Base-by-base conservation (phyloP, 805 yeast species). In the Yamadazyma nakazawae region DNA sequence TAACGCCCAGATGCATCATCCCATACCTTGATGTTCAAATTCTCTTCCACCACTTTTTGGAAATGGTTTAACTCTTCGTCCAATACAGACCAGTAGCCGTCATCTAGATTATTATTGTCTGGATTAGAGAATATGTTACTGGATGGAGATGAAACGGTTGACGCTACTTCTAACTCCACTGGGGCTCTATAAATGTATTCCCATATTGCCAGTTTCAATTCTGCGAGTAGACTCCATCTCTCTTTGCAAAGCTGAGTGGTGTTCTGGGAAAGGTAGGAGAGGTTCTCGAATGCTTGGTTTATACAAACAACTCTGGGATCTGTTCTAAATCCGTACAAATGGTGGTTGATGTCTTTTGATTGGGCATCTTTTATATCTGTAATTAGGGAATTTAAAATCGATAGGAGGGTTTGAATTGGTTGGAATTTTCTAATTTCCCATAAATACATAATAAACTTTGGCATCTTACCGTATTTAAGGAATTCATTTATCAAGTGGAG, bases 171-270 rank as follows among this genome's bases (percentile, higher is more conserved):
- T 10, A 21, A 21, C 7, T 21, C 24, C 24, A 21, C 24, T 21
- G 24, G 24, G 24, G 24, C 24, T 21, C 24, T 21, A 30, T 13
- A 30, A 17, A 54, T 39, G 21, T 51, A 56, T 3, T 37, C 46
- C 65, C 63, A 61, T 9, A 60, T 53, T 2, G 58, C 43, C 4
- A 42, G 41, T 38, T 60, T 58, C 25, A 62, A 46, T 25, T 56
- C 54, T 18, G 41, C 43, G 9, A 61, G 40, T 6, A 58, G 45
- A 12, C 50, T 38, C 66, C 67, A 62, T 7, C 67, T 41, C 31
- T 60, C 59, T 21, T 51, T 46, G 32, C 66, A 62, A 3, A 61
- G 44, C 13, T 39, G 42, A 1, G 65, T 57, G 9, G 64, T 57
- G 43, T 61, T 62, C 12, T 54, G 46, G 1, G 64, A 55, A 26